phyloP scores from a whole-genome alignment of 1,284 basidiomycete species.

The Rhodotorula glutinis region DNA sequence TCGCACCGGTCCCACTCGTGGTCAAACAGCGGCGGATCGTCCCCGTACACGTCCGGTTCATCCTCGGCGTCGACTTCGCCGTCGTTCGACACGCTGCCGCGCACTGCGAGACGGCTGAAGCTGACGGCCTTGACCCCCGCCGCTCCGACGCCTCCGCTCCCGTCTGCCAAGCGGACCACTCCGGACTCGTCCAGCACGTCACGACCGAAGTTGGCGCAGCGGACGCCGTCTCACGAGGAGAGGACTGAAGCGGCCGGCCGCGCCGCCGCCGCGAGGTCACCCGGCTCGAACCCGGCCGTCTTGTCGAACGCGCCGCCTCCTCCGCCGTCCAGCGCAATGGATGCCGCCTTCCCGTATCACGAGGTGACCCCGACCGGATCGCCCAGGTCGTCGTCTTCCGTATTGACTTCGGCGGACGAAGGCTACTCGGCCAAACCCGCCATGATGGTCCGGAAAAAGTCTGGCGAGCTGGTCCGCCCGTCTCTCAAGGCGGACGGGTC shows the following conservation, averaged over 20 bases:
- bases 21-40: background rate
- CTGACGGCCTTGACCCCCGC: constrained; percentile 25
- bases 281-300: constrained; percentile 3
- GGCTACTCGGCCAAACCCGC: constrained; percentile 15
- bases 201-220: background rate
- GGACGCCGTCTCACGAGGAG: background rate
- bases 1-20: background rate
- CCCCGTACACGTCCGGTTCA: background rate
- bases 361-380: constrained; percentile 8
- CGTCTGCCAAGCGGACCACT: background rate
- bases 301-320: background rate
- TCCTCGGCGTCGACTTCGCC: background rate
- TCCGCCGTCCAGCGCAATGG: background rate
- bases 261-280: constrained; percentile 5
- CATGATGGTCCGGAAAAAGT: constrained; percentile 74
- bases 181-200: background rate
- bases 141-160: background rate
- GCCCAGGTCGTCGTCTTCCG: constrained; percentile 9
- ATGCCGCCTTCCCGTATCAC: constrained; percentile 16
- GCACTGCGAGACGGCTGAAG: constrained; percentile 14
- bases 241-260: background rate
- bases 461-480: constrained; percentile 85
- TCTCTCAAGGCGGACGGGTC: constrained; percentile 68
- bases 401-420: constrained; percentile 18
- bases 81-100: constrained; percentile 17